A percentile compares a stretch with the other conserved stretches of the same genome.
These are phyloP conservation scores for Aspergillus proliferans DNA, from an alignment of 2,329 filamentous ascomycete species.

Conservation along the genomic window DNA sequence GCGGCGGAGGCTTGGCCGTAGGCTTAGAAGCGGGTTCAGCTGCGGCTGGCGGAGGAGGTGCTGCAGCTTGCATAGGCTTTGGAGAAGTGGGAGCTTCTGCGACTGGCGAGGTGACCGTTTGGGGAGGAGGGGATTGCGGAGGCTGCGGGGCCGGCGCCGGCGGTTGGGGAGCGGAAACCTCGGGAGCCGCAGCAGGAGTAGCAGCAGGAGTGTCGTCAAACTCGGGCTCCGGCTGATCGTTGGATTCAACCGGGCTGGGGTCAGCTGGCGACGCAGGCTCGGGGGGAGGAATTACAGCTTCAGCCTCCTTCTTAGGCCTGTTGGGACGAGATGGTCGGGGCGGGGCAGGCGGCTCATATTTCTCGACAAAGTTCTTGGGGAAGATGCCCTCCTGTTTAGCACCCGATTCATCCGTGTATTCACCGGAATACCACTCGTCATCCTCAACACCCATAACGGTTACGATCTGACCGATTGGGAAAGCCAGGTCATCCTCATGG, in stretches of 20 bases:
- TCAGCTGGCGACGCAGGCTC: slow-evolving; percentile 27
- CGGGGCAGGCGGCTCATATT: slow-evolving; percentile 84
- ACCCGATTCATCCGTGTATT: slow-evolving; percentile 73
- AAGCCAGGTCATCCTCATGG: slow-evolving; percentile 92
- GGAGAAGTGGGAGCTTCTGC: slow-evolving; percentile 22
- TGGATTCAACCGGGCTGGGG: slow-evolving; percentile 20
- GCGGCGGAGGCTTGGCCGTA: slow-evolving; percentile 57
- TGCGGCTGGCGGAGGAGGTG: slow-evolving; percentile 17
- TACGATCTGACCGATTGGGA: slow-evolving; percentile 79
- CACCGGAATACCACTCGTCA: slow-evolving; percentile 85
- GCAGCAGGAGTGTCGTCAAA: slow-evolving; percentile 16
- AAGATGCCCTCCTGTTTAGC: slow-evolving; percentile 78
- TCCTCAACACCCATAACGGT: slow-evolving; percentile 91
- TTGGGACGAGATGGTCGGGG: slow-evolving; percentile 69
- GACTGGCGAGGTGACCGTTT: slow-evolving; percentile 18
- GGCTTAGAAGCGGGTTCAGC: slow-evolving; percentile 37
- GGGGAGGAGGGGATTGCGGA: slow-evolving; percentile 17
- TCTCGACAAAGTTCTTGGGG: slow-evolving; percentile 94
- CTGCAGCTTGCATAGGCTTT: slow-evolving; percentile 17
- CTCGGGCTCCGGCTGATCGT: slow-evolving; percentile 31
- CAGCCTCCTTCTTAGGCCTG: slow-evolving; percentile 61
- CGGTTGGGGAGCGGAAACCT: slow-evolving; percentile 5
- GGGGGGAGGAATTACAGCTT: slow-evolving; percentile 27
- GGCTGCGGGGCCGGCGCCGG: slow-evolving; percentile 6
- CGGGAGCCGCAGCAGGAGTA: slow-evolving; percentile 17